Evolutionary conservation across 169 alveolate genomes (phyloP), one percentile per base, ranked within the genome.

Genomic region (Toxoplasma gondii): DNA sequence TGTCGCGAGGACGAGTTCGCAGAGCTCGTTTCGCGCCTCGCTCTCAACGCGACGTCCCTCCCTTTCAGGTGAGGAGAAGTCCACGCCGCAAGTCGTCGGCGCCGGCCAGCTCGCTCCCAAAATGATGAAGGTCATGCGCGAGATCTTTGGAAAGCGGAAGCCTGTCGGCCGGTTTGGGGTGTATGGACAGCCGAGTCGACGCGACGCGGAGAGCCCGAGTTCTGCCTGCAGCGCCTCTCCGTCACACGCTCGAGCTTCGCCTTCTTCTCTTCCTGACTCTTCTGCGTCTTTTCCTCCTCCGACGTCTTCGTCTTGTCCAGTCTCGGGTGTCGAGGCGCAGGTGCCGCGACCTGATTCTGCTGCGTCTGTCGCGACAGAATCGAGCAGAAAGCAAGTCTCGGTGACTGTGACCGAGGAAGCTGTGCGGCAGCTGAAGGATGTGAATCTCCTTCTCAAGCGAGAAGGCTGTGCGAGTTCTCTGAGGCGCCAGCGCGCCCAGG

Each of bases 101-200:
- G 86, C 93, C 31, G 67, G 86, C 22, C 36, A 38, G 31, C 82
- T 38, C 64, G 78, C 53, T 78, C 91, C 91, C 31, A 91, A 91
- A 53, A 74, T 91, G 34, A 90, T 88, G 39, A 81, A 38, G 43
- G 49, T 91, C 19, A 78, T 91, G 94, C 91, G 53, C 67, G 69
- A 69, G 38, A 83, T 91, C 84, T 91, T 91, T 91, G 94, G 94
- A 22, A 80, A 31, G 29, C 53, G 67, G 36, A 91, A 91, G 39
- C 94, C 94, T 9, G 91, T 91, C 1, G 94, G 94, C 36, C 81
- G 94, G 41, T 91, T 91, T 44, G 94, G 94, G 41, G 67, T 70
- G 45, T 81, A 34, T n/a, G 39, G 27, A 31, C 84, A 74, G 84
- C 17, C 38, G 84, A 7, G 84, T 49, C 44, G 84, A 24, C 84